Percentiles rank a stretch among this genome's conserved stretches.
These are phyloP conservation scores for Malbranchea zuffiana DNA, from an alignment of 2,329 filamentous ascomycete genomes.

Conservation along the genomic window DNA sequence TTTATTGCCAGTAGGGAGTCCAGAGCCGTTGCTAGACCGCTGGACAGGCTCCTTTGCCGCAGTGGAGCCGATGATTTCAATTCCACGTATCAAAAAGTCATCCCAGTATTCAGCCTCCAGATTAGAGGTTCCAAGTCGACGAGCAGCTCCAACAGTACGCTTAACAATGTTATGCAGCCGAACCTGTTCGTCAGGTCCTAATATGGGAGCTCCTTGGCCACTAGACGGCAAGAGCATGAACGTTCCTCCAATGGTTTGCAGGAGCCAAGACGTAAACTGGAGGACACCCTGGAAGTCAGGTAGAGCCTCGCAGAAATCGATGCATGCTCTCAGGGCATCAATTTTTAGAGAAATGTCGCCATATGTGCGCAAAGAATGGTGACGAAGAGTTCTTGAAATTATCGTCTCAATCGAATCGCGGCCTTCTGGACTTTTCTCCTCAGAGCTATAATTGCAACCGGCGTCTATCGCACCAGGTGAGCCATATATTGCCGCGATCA, in stretches of 20 bases:
- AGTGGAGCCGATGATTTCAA: constrained; percentile 57
- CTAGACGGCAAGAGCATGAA: constrained; percentile 58
- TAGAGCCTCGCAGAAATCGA: constrained; percentile 85
- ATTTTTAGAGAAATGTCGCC: constrained; percentile 73
- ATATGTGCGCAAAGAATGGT: constrained; percentile 44
- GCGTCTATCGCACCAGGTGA: constrained; percentile 25
- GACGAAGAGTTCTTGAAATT: constrained; percentile 36
- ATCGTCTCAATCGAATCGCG: constrained; percentile 31
- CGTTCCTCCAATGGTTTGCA: constrained; percentile 66
- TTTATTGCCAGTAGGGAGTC: constrained; percentile 26
- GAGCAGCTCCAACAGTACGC: constrained; percentile 68
- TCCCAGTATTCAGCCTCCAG: constrained; percentile 89
- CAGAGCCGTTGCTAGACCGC: constrained; percentile 46
- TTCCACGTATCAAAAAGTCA: constrained; percentile 74
- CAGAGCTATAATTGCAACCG: constrained; percentile 4
- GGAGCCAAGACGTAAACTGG: constrained; percentile 69
- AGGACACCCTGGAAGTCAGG: constrained; percentile 88
- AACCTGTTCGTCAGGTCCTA: constrained; percentile 73
- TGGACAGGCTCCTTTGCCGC: constrained; percentile 53
- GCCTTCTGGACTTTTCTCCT: constrained; percentile 18
- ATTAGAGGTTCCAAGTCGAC: constrained; percentile 58
- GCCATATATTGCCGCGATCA: constrained; percentile 32
- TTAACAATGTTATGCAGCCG: constrained; percentile 75
- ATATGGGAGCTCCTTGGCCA: constrained; percentile 57
- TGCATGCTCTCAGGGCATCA: constrained; percentile 77